phyloP scores from a whole-genome alignment of 768 basidiomycete species.

The Rhizopogon rudus region DNA sequence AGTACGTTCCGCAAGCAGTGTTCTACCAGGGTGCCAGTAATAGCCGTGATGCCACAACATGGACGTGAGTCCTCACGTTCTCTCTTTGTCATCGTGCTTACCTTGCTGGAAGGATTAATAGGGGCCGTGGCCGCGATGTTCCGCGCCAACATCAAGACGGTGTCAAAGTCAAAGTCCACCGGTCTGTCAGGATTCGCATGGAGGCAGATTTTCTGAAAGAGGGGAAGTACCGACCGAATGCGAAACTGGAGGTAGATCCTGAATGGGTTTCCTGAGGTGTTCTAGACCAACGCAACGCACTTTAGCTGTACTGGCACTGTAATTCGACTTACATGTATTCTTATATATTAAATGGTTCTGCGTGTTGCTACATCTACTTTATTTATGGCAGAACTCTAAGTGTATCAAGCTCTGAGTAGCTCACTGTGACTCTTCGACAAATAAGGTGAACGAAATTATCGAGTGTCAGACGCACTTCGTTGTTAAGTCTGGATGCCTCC shows the following conservation, averaged over 20 bases:
- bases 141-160: constrained; percentile 33
- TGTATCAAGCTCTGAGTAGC: too few species aligned
- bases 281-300: too few species aligned
- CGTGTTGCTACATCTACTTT: too few species aligned
- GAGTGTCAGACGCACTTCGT: too few species aligned
- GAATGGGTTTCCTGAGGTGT: too few species aligned
- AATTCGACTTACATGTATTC: too few species aligned
- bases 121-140: constrained; percentile 36
- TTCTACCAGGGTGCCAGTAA: constrained; percentile 23
- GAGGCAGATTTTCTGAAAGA: constrained; percentile 34
- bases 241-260: constrained; percentile 28
- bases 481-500: too few species aligned
- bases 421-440: too few species aligned
- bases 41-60: constrained; percentile 6
- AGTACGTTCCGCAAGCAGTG: constrained; percentile 38
- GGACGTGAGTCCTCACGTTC: constrained; percentile 11
- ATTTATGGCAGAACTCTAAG: too few species aligned
- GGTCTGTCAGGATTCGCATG: constrained; percentile 46
- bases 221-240: constrained; percentile 36
- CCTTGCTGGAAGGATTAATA: constrained; percentile 26
- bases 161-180: constrained; percentile 39
- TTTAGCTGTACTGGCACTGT: too few species aligned
- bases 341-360: too few species aligned
- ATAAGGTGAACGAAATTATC: too few species aligned
- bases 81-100: neutral